Conservation (phyloP, 148 eudicot genomes). For the Tetragonia tetragonoides region DNA sequence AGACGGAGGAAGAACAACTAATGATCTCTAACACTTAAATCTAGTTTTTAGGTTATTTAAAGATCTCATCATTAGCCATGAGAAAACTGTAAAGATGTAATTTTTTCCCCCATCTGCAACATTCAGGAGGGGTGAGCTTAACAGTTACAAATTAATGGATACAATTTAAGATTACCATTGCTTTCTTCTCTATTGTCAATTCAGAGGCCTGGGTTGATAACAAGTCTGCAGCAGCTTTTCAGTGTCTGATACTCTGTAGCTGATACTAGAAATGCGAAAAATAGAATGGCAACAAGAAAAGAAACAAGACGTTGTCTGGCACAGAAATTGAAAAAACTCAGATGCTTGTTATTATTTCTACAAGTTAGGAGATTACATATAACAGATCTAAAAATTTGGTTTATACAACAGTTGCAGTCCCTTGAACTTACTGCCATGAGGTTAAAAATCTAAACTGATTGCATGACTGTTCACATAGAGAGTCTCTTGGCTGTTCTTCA, state of each 20-base stretch:
- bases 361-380: neutral
- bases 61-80: neutral
- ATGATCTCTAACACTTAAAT: neutral
- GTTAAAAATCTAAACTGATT: neutral
- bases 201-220: no score
- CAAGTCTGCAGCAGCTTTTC: no score
- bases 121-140: neutral
- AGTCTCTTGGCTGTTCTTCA: neutral
- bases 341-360: neutral
- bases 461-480: neutral
- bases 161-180: no score
- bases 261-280: no score
- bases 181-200: no score
- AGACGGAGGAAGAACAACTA: neutral
- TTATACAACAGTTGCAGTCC: neutral
- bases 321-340: no score
- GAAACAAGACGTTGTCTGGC: no score
- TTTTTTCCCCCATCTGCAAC: no score
- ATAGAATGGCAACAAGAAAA: no score
- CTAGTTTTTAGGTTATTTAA: neutral
- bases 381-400: neutral
- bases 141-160: no score
- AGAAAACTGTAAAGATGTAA: neutral
- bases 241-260: no score
- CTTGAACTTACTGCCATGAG: no score